Conservation (phyloP, 306 rosid genomes). For the Prinsepia uniflora region DNA sequence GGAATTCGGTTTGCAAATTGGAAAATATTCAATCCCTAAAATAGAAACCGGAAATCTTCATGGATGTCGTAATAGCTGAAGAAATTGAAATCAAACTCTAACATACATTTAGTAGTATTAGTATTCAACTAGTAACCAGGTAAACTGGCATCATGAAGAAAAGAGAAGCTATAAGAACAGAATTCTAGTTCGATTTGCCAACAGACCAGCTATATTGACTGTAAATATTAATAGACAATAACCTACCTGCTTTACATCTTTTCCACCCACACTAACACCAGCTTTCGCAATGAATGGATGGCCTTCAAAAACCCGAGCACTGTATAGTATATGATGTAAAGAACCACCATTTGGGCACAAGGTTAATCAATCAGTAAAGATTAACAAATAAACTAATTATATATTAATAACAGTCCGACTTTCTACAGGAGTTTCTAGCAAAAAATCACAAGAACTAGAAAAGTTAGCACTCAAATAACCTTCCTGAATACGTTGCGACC, state of each 20-base stretch:
- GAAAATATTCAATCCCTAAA: constrained; percentile 89
- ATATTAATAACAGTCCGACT: constrained; percentile 1
- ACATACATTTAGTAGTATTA: not conserved
- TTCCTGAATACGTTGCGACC: constrained; percentile 99
- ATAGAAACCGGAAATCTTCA: constrained; percentile 22
- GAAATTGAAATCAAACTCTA: not conserved
- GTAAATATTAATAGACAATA: constrained; percentile 14
- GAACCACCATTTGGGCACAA: constrained; percentile 11
- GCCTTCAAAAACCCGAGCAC: constrained; percentile 95
- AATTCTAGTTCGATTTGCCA: not conserved
- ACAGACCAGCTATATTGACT: not conserved
- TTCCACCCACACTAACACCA: constrained; percentile 94
- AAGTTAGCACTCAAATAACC: constrained; percentile 50
- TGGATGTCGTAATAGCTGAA: constrained; percentile 5
- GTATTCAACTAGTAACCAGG: constrained; percentile 1
- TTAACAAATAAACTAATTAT: not conserved
- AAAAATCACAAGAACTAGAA: constrained; percentile 21
- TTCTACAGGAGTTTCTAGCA: not conserved
- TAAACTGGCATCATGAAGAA: not conserved
- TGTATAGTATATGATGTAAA: constrained; percentile 29
- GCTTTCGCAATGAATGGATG: constrained; percentile 98
- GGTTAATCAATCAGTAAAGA: constrained; percentile 4
- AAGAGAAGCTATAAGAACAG: not conserved
- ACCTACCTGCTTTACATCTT: constrained; percentile 84
- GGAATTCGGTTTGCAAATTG: constrained; percentile 98